Evolutionary conservation across 257 asterid genomes (phyloP), one percentile per base, ranked within the genome.

Genomic region (Nemophila menziesii): DNA sequence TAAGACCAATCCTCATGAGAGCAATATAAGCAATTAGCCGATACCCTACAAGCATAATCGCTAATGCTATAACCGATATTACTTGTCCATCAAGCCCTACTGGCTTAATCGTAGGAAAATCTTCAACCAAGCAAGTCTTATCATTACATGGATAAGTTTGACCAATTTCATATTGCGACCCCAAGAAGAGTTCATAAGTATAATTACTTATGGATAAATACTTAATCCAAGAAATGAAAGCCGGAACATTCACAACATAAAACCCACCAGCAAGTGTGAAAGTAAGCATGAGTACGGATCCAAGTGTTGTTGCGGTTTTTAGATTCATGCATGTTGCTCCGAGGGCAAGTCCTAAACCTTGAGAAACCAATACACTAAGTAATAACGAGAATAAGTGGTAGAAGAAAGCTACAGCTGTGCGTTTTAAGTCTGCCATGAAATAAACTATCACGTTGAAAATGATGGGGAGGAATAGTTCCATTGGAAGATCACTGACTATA

Each of bases 381-480:
- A 82, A 59, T 20, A 79, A 73, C 15, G 37, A 57, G 22, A 67
- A 49, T n/a, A 75, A 49, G 57, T 82, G 71, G 7, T 45, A n/a
- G 5, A 87, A 41, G 64, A 79, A 87, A 53, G 67, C 46, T 1
- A 5, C 34, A 0, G 81, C 53, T 0, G 73, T 7, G 21, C 67
- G 56, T 51, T 66, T 83, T 0, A 87, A 52, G 4, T 89, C 97
- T 0, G 83, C 82, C 92, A 80, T 83, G 80, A 80, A 87, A 45
- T 83, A 87, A 11, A 79, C 66, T 53, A 87, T 66, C 56, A 56
- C 23, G 52, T 60, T 60, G 45, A 75, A 82, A 4, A 48, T 22
- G 0, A 92, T 65, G n/a, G 97, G 95, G 5, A 87, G 95, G 65
- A 78, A 71, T 5, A 87, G 39, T 10, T 72, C 92, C 95, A 87